A percentile compares a stretch with the other conserved stretches of the same genome.
phyloP scores from a whole-genome alignment of 345 rosid genomes.

The Ailanthus altissimus region DNA sequence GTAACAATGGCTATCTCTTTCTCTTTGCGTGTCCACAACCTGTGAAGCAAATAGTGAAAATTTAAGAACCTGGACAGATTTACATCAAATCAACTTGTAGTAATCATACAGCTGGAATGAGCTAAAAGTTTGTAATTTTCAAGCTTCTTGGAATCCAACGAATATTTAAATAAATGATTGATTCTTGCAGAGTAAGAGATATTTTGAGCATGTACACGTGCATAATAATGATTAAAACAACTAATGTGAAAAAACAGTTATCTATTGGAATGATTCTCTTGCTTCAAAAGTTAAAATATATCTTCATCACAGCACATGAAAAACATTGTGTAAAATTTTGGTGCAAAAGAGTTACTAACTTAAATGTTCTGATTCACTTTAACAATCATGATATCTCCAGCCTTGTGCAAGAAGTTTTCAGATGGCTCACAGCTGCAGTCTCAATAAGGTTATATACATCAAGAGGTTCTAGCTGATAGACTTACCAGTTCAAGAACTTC shows the following conservation, averaged over 20 bases:
- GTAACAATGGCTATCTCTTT: slow-evolving; percentile 98
- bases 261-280: slow-evolving; percentile 1
- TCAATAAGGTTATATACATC: not conserved
- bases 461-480: not conserved
- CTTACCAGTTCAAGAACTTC: slow-evolving; percentile 78
- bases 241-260: slow-evolving; percentile 2
- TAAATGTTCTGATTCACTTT: not conserved
- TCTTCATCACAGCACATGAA: not conserved
- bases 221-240: not conserved
- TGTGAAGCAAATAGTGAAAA: slow-evolving; percentile 31
- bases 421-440: not conserved
- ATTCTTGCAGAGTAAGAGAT: not conserved
- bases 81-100: not conserved
- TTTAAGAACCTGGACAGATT: not conserved
- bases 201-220: too few species aligned
- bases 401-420: not conserved
- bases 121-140: not conserved
- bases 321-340: not conserved
- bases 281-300: not conserved
- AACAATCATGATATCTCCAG: not conserved
- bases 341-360: not conserved
- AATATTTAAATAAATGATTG: not conserved
- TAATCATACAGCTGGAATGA: not conserved
- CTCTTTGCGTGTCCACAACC: slow-evolving; percentile 97
- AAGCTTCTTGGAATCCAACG: not conserved